Base-by-base conservation (phyloP, 108 stramenopile genomes). In the Cylindrotheca fusiformis region DNA sequence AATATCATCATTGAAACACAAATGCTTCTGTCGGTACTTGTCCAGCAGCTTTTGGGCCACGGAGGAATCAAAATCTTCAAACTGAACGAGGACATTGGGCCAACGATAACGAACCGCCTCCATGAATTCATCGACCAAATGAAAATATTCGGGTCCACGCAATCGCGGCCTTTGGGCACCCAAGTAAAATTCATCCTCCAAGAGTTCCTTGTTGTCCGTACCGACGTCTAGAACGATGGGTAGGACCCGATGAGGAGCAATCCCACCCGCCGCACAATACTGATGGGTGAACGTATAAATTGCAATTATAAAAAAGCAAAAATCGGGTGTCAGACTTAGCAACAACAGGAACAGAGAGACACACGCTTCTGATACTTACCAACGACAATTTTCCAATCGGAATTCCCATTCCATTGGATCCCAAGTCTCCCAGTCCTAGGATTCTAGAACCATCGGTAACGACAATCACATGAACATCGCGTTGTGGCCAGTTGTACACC, bases 1-100 rank as follows among this genome's bases (percentile, higher is more conserved):
- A 60, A 99, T 99, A 67, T 99, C 99, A 74, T 99, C 99, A 77
- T 99, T 99, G 80, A 99, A 99, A 75, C 95, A 97, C 23, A 94
- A 65, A 47, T 87, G 81, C 21, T 85, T 60, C 49, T 94, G 54
- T 25, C 95, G 83, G 81, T 96, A 98, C 27, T 87, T 80, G 56
- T 99, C 91, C 65, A 99, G 79, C 27, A 99, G 80, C 20, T 64
- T 80, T 71, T 93, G 91, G 4, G 91, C 91, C 49, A 88, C 85
- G 53, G 86, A 83, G 48, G 72, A 75, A 20, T 83, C 75, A 59
- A 99, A 99, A 86, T 99, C 99, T 78, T 99, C 99, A 85, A 99
- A 99, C 70, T 99, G 96, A 10, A 95, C 83, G 29, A 94, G 67
- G 4, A 87, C 93, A 57, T 90, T 68, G 32, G 95, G 95, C 94